Percentiles rank a stretch among this genome's conserved stretches.
These are phyloP conservation scores for Candida lessepsii DNA, from an alignment of 805 yeast species.

Conservation along the genomic window DNA sequence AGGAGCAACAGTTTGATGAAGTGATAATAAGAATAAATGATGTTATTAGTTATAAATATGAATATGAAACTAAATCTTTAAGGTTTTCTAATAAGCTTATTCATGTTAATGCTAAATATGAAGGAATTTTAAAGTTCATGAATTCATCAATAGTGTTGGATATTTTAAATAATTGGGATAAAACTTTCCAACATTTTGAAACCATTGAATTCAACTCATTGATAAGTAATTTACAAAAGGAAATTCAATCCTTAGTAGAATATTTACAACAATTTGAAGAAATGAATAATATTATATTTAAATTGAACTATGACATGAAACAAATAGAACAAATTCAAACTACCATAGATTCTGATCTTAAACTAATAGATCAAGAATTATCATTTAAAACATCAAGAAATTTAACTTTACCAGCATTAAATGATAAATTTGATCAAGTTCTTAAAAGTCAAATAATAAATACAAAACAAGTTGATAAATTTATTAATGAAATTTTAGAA, in stretches of 20 bases:
- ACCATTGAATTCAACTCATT: slow-evolving; percentile 4
- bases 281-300: slow-evolving; percentile 7
- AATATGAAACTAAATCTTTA: slow-evolving; percentile 31
- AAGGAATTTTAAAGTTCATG: not conserved
- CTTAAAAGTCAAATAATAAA: slow-evolving; percentile 1
- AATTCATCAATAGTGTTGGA: not conserved
- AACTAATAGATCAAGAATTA: slow-evolving; percentile 7
- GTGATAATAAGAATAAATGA: slow-evolving; percentile 15
- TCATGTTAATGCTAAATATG: slow-evolving; percentile 9
- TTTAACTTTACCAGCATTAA: slow-evolving; percentile 7
- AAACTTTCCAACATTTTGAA: not conserved
- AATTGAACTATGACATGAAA: slow-evolving; percentile 11
- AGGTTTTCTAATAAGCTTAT: slow-evolving; percentile 28
- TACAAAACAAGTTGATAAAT: slow-evolving; percentile 4
- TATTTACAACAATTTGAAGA: slow-evolving; percentile 12
- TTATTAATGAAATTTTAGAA: slow-evolving; percentile 3
- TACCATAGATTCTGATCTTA: slow-evolving; percentile 5
- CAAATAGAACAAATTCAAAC: slow-evolving; percentile 8
- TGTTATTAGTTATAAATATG: slow-evolving; percentile 24
- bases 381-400: slow-evolving; percentile 7
- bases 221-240: not conserved
- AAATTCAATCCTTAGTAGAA: not conserved
- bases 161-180: slow-evolving; percentile 6
- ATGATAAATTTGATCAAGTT: slow-evolving; percentile 9
- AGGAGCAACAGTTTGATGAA: slow-evolving; percentile 8